Base-by-base conservation (phyloP, 192 early-diverging fungal genomes). In the Backusella circina region DNA sequence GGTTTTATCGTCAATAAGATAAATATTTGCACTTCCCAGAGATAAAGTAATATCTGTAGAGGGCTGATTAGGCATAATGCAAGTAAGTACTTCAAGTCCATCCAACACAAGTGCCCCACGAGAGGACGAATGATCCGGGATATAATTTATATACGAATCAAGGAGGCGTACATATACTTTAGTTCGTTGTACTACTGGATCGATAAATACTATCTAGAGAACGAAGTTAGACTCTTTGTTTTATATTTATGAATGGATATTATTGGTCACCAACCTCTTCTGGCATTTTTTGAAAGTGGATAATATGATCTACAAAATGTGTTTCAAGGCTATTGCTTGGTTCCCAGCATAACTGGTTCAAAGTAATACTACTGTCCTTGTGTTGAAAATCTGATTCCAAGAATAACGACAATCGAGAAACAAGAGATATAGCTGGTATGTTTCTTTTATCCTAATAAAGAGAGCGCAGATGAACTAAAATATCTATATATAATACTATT, bases 71-170 rank as follows among this genome's bases (percentile, higher is more conserved):
- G 88, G 83, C 1, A 87, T 88, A 57, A 93, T 72, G 21, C 82
- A 86, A 3, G 84, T 86, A 32, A 83, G 83, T 75, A 92, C 89
- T 84, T 90, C 90, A 69, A 91, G 71, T 67, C 84, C 84, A 70
- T 91, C 90, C 31, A 92, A 44, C 0, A 84, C 76, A 23, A 90
- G 1, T 16, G 85, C 80, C 44, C 87, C 83, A 5, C 84, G 84
- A 0, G 85, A 80, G 5, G 85, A 79, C 9, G 85, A 81, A 77
- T 88, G 50, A 5, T 85, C 37, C 0, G 91, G 91, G 18, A 84
- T 88, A 50, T 89, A 91, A 67, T 90, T 87, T 50, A 93, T 78
- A n/a, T 84, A 84, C 6, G 85, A 82, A 73, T 91, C 88, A 28
- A 77, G 77, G 0, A 93, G 76, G 39, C 82, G 84, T 2, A 90